A percentile compares a stretch with the other conserved stretches of the same genome.
Evolutionary conservation across 2,329 filamentous ascomycete species (phyloP).

Genomic region (Orbilia oligospora): DNA sequence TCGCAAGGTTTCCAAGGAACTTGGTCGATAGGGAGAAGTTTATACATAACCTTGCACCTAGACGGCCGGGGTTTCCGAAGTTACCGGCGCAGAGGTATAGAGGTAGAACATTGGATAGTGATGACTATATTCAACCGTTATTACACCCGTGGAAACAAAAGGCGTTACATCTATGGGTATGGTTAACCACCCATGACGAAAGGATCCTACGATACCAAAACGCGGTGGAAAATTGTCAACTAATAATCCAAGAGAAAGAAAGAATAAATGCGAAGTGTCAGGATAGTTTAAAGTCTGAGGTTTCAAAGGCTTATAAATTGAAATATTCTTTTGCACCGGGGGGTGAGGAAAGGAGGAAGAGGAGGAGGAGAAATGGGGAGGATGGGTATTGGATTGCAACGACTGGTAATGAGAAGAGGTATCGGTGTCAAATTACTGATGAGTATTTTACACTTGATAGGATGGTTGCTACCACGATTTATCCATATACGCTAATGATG

Average conservation of each 20-base stretch:
- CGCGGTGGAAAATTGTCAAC: constrained; percentile 14
- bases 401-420: background rate
- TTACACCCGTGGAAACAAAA: constrained; percentile 43
- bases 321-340: background rate
- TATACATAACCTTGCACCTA: constrained; percentile 16
- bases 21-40: constrained; percentile 3
- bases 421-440: constrained; percentile 46
- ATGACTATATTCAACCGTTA: constrained; percentile 7
- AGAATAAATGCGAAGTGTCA: constrained; percentile 15
- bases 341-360: background rate
- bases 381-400: background rate
- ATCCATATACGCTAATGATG: constrained; percentile 46
- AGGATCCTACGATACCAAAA: constrained; percentile 3
- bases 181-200: constrained; percentile 1
- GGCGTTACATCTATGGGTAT: constrained; percentile 43
- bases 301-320: constrained; percentile 14
- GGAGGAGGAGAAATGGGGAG: background rate
- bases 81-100: constrained; percentile 31
- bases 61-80: background rate
- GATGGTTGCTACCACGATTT: constrained; percentile 22
- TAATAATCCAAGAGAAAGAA: constrained; percentile 26
- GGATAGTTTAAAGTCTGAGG: constrained; percentile 6
- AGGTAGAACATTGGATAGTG: background rate
- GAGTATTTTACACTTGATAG: constrained; percentile 24
- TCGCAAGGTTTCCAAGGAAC: constrained; percentile 7